phyloP scores from a whole-genome alignment of 768 basidiomycete genomes.

The Mycena metata region DNA sequence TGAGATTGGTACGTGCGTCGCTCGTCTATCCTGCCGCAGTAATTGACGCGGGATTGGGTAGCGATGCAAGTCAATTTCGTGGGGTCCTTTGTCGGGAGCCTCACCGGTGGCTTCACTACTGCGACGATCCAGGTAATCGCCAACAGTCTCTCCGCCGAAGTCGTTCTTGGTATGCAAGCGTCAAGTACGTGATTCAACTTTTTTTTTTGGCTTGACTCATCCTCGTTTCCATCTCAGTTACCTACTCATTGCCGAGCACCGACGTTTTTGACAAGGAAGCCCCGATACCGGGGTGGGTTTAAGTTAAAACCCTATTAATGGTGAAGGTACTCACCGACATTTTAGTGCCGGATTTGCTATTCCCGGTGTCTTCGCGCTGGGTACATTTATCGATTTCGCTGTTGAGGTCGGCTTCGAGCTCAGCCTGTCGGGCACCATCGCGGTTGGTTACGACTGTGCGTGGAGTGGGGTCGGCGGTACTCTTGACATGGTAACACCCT shows the following conservation, averaged over 20 bases:
- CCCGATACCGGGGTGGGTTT: background rate
- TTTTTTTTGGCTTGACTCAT: background rate
- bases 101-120: slow-evolving; percentile 1
- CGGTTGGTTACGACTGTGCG: too few relatives aligned
- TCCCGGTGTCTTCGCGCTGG: too few relatives aligned
- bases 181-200: background rate
- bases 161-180: background rate
- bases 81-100: background rate
- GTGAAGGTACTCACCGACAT: too few relatives aligned
- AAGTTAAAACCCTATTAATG: too few relatives aligned
- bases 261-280: background rate
- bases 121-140: background rate
- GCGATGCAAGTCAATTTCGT: background rate
- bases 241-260: slow-evolving; percentile 3
- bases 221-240: slow-evolving; percentile 4
- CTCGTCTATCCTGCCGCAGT: background rate
- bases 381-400: too few relatives aligned
- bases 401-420: too few relatives aligned
- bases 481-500: too few relatives aligned
- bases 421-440: too few relatives aligned
- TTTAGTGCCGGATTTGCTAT: too few relatives aligned
- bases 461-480: too few relatives aligned
- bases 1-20: background rate
- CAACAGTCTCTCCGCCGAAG: background rate
- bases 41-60: slow-evolving; percentile 4